A percentile compares a stretch with the other conserved stretches of the same genome.
These are phyloP conservation scores for Xylariales sp. DNA, from an alignment of 2,329 filamentous ascomycete genomes.

Conservation along the genomic window DNA sequence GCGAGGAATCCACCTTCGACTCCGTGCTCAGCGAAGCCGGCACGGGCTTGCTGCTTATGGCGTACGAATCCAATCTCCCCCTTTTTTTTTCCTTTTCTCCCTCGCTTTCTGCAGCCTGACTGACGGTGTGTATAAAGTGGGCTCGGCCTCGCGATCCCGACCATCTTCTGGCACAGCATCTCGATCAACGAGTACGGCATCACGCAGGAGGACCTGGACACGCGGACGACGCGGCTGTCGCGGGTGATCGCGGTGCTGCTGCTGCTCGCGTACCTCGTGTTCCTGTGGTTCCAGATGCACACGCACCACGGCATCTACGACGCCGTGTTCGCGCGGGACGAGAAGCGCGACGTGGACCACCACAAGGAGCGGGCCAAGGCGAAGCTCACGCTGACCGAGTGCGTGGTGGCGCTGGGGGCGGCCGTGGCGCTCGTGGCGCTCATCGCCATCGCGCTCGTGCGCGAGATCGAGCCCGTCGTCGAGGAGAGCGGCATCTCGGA, in stretches of 20 bases:
- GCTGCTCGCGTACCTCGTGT: slow-evolving; percentile 74
- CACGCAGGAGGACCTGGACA: slow-evolving; percentile 55
- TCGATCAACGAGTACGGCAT: slow-evolving; percentile 44
- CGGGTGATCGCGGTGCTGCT: slow-evolving; percentile 77
- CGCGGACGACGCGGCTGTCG: slow-evolving; percentile 72
- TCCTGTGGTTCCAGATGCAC: slow-evolving; percentile 78
- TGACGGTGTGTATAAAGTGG: slow-evolving; percentile 52
- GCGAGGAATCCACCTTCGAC: slow-evolving; percentile 77
- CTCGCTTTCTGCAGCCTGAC: no score
- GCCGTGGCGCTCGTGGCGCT: slow-evolving; percentile 77
- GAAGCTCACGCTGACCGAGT: slow-evolving; percentile 82
- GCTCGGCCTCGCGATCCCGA: slow-evolving; percentile 63
- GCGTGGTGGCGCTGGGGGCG: slow-evolving; percentile 71
- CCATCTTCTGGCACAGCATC: slow-evolving; percentile 66
- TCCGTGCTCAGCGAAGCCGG: slow-evolving; percentile 83
- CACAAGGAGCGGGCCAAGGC: slow-evolving; percentile 69
- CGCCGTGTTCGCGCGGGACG: slow-evolving; percentile 77
- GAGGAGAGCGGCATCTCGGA: slow-evolving; percentile 59
- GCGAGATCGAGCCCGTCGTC: slow-evolving; percentile 74
- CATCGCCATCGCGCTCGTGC: slow-evolving; percentile 78
- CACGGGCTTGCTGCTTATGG: slow-evolving; percentile 79
- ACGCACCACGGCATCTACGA: slow-evolving; percentile 83
- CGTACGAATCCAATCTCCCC: slow-evolving; percentile 63
- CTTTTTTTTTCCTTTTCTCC: slow-evolving; percentile 44
- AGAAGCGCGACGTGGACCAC: slow-evolving; percentile 73